A percentile compares a stretch with the other conserved stretches of the same genome.
Conservation (phyloP, 441 rosid species). For the Kokia cookei region DNA sequence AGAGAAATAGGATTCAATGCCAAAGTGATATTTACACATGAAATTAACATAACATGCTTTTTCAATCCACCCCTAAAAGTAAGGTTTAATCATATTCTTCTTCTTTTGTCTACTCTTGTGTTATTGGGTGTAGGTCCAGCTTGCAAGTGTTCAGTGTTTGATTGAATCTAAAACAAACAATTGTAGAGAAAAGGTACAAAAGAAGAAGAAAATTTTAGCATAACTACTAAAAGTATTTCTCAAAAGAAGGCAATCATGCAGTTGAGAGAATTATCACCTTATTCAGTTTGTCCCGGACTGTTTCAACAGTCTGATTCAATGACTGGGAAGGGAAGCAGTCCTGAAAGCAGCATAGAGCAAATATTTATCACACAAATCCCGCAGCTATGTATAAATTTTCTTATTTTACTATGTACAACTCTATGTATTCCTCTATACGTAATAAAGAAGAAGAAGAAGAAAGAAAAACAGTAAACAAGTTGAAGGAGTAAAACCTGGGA, state of each 20-base stretch:
- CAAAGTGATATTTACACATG: background rate
- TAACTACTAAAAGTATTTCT: background rate
- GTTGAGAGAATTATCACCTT: constrained; percentile 41
- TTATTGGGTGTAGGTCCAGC: constrained; percentile 43
- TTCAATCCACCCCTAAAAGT: background rate
- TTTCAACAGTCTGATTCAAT: constrained; percentile 64
- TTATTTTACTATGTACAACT: too few relatives aligned
- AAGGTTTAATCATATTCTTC: constrained; percentile 39
- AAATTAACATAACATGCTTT: background rate
- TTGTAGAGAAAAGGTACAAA: background rate
- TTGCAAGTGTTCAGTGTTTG: constrained; percentile 34
- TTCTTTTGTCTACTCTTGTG: constrained; percentile 43
- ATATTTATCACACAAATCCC: too few relatives aligned
- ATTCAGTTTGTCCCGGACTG: constrained; percentile 67
- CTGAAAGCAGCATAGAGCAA: too few relatives aligned
- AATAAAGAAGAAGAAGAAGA: too few relatives aligned
- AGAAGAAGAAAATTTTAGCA: background rate
- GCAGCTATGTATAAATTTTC: too few relatives aligned
- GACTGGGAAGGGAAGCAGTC: constrained; percentile 64
- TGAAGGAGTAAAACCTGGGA: background rate
- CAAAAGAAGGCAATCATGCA: background rate
- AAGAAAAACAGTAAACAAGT: background rate
- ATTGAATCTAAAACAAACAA: constrained; percentile 37
- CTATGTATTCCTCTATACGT: too few relatives aligned
- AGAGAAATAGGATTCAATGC: background rate